These are phyloP conservation scores for Nicotiana undulata DNA, from an alignment of 257 asterid species.

Conservation along the genomic window DNA sequence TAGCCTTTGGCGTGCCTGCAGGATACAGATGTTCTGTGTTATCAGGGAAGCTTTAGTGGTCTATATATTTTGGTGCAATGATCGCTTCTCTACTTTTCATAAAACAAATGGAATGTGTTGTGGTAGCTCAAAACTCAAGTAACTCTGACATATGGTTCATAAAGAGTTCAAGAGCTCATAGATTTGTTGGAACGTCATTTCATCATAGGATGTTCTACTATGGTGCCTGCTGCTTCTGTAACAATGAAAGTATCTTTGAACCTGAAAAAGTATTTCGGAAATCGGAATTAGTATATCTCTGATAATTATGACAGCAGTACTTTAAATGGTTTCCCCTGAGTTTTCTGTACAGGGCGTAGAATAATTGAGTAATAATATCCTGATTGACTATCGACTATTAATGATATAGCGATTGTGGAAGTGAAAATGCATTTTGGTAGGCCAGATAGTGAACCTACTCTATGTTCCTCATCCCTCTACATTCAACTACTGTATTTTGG, in stretches of 20 bases:
- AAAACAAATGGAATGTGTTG: neutral
- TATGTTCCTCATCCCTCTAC: neutral
- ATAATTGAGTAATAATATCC: neutral
- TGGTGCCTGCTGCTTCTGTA: neutral
- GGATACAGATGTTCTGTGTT: neutral
- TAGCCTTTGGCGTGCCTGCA: neutral
- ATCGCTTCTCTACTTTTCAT: no score
- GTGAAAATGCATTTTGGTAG: neutral
- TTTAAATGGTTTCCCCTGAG: neutral
- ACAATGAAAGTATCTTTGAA: neutral
- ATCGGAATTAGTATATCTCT: neutral
- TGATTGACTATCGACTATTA: neutral
- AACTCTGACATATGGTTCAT: neutral
- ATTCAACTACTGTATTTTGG: neutral
- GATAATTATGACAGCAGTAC: neutral
- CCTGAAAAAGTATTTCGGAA: neutral
- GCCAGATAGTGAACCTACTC: neutral
- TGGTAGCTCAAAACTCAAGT: neutral
- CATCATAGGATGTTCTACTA: neutral
- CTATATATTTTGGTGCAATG: no score
- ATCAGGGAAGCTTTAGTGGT: neutral
- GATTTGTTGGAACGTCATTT: neutral
- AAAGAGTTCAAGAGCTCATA: neutral
- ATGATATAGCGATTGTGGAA: neutral
- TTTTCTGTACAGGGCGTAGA: neutral